phyloP scores from a whole-genome alignment of 257 asterid species.

The Linderniella brevidens region DNA sequence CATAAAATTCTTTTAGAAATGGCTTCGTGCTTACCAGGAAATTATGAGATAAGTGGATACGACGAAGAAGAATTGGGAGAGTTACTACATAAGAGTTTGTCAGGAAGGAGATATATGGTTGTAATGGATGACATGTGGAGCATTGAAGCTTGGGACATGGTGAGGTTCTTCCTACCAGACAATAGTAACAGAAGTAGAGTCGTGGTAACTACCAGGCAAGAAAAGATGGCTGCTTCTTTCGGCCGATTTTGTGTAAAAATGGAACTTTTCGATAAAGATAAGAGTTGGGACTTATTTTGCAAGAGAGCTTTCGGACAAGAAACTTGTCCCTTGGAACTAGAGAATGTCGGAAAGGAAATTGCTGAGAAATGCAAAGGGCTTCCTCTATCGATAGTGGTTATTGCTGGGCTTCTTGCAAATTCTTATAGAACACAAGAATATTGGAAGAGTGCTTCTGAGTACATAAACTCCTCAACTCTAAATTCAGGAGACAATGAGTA shows the following conservation, averaged over 20 bases:
- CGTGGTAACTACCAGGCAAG: neutral
- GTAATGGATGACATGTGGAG: slow-evolving; percentile 12
- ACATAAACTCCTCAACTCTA: neutral
- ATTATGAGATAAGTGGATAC: neutral
- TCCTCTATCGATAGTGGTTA: neutral
- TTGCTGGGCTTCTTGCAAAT: slow-evolving; percentile 6
- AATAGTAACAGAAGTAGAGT: slow-evolving; percentile 5
- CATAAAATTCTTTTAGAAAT: neutral
- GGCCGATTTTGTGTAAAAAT: neutral
- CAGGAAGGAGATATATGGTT: slow-evolving; percentile 3
- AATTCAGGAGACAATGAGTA: neutral
- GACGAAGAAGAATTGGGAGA: neutral
- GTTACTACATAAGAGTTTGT: neutral
- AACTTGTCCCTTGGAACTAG: slow-evolving; percentile 3
- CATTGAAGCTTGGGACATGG: slow-evolving; percentile 6
- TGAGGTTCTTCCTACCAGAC: slow-evolving; percentile 4
- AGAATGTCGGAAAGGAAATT: neutral
- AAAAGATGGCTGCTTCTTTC: neutral
- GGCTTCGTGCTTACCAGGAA: neutral
- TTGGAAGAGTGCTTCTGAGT: slow-evolving; percentile 7
- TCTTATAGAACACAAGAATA: neutral
- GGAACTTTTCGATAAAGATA: neutral
- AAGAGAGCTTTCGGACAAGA: neutral
- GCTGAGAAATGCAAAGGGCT: neutral
- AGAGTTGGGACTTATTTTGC: slow-evolving; percentile 5